A percentile compares a stretch with the other conserved stretches of the same genome.
Evolutionary conservation across 139 green algal genomes (phyloP).

Genomic region (Ettlia oleoabundans): DNA sequence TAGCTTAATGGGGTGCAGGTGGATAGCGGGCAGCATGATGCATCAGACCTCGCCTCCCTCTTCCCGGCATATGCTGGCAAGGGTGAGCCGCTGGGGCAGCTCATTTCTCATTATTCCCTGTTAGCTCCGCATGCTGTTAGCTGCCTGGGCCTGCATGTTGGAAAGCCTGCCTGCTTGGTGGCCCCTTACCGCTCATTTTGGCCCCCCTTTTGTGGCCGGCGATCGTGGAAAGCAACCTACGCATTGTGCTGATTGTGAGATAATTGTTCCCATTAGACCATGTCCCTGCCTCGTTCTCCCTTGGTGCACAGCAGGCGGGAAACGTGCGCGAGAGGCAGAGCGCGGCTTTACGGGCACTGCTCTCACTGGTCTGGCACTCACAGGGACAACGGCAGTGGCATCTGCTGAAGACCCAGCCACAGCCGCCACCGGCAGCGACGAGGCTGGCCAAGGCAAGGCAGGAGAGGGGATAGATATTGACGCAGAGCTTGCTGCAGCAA

Average conservation of each 20-base stretch:
- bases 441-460: too few relatives aligned
- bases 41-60: background rate
- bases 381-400: background rate
- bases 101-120: too few relatives aligned
- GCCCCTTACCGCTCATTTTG: too few relatives aligned
- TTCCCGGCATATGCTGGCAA: background rate
- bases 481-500: slow-evolving; percentile 12
- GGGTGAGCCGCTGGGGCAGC: background rate
- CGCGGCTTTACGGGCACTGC: slow-evolving; percentile 51
- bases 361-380: slow-evolving; percentile 34
- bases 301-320: background rate
- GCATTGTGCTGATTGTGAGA: too few relatives aligned
- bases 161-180: too few relatives aligned
- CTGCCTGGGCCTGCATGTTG: too few relatives aligned
- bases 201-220: too few relatives aligned
- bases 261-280: too few relatives aligned
- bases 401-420: background rate
- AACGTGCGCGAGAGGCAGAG: slow-evolving; percentile 20
- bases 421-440: too few relatives aligned
- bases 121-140: too few relatives aligned
- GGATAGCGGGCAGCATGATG: slow-evolving; percentile 41
- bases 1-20: slow-evolving; percentile 23
- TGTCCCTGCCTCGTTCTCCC: background rate
- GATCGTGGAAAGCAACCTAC: too few relatives aligned
- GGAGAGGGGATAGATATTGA: slow-evolving; percentile 9